phyloP scores from a whole-genome alignment of 371 early-diverging fungal genomes.

The Mortierella sp. region DNA sequence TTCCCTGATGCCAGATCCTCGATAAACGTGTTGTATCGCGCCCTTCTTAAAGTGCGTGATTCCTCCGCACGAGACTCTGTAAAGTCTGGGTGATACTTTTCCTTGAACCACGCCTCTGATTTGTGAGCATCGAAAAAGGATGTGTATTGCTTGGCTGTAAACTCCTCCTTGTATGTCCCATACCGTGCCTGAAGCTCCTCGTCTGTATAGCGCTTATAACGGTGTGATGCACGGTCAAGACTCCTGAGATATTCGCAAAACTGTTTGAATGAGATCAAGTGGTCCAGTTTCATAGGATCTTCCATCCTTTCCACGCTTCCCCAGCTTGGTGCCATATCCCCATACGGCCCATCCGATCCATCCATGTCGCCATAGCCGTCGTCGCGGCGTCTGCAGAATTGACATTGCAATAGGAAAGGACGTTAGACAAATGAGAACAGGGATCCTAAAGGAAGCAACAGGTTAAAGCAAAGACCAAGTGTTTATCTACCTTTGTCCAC shows the following conservation, averaged over 20 bases:
- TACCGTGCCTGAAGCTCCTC: conserved; percentile 86
- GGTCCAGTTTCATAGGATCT: conserved; percentile 84
- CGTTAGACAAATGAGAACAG: not conserved
- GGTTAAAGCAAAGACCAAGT: too few species aligned
- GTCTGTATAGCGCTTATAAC: conserved; percentile 66
- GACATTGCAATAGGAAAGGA: not conserved
- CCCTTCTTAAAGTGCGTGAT: conserved; percentile 61
- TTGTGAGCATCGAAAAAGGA: conserved; percentile 84
- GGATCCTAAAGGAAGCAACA: too few species aligned
- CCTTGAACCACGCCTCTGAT: conserved; percentile 91
- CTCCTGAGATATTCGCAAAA: conserved; percentile 78
- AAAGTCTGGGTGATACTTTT: conserved; percentile 86
- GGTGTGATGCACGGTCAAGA: conserved; percentile 56
- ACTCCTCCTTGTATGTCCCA: conserved; percentile 83
- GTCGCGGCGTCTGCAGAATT: conserved; percentile 27
- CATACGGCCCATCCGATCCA: conserved; percentile 26
- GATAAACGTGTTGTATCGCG: conserved; percentile 70
- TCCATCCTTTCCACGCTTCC: conserved; percentile 43
- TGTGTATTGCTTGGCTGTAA: conserved; percentile 69
- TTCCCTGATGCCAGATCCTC: conserved; percentile 74
- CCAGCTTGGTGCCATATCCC: conserved; percentile 37
- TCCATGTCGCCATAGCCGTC: conserved; percentile 50
- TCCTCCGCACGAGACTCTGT: conserved; percentile 67
- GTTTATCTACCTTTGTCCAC: conserved; percentile 44
- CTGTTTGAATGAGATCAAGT: conserved; percentile 80